Base-by-base conservation (phyloP, 352 stramenopile genomes). In the Phytophthora cryptogea region DNA sequence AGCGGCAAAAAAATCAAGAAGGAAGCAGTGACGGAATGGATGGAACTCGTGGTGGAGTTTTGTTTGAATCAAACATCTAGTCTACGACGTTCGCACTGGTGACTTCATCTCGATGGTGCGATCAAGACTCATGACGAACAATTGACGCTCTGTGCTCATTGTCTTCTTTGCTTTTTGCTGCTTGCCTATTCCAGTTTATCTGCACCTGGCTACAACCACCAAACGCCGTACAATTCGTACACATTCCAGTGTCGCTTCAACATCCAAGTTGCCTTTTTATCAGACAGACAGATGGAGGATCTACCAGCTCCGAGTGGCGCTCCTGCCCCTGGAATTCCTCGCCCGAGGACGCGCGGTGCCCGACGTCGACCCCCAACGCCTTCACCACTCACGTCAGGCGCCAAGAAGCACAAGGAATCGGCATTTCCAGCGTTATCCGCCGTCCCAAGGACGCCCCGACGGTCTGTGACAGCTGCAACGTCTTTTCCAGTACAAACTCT, bases 261-360 rank as follows among this genome's bases (percentile, higher is more conserved):
- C 47, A 40, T 50, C 41, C 30, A 50, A 13, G 9, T 37, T 32
- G 44, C 52, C 33, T 39, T 10, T 17, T 17, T 2, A 10, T 26
- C 37, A 14, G 0, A 72, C 69, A 59, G 64, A 72, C 37, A 14
- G 0, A 72, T 72, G 64, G 64, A 72, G 53, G 63, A 71, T 59
- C 46, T 51, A 11, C 57, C 33, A 8, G 30, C 36, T 17, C 48
- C 58, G 20, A 59, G 55, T 16, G 62, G 53, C n/a, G 28, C 40
- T 20, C 16, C 54, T 3, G 49, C 36, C 5, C 47, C 47, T 5
- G 66, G 58, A 0, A 52, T 51, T 3, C 61, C 61, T 14, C 69
- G 72, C 7, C 66, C 74, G 11, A 33, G 59, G 10, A 80, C 69
- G 3, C 70, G 66, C 9, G 68, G 62, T 1, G 74, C 74, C 10